phyloP scores from a whole-genome alignment of 352 stramenopile species.

The Pythium sukuiense region DNA sequence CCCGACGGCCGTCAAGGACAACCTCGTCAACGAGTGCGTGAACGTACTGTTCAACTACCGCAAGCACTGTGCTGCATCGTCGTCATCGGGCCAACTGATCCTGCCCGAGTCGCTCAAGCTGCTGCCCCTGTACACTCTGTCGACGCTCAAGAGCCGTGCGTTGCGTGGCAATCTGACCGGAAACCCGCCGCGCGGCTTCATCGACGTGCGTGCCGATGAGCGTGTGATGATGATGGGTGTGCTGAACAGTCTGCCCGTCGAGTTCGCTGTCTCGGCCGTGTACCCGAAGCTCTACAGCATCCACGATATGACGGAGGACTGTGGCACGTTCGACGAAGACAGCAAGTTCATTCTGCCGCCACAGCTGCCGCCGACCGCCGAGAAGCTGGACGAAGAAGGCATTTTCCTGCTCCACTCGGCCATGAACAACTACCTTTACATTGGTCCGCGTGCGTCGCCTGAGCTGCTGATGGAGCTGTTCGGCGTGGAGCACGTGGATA shows the following conservation, averaged over 20 bases:
- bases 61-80: constrained; percentile 89
- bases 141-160: constrained; percentile 86
- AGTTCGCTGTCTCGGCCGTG: constrained; percentile 83
- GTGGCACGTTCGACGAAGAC: constrained; percentile 72
- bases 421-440: constrained; percentile 89
- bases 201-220: constrained; percentile 84
- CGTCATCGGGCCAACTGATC: constrained; percentile 90
- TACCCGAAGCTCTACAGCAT: constrained; percentile 89
- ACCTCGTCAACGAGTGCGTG: constrained; percentile 84
- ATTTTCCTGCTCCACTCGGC: constrained; percentile 88
- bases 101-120: constrained; percentile 91
- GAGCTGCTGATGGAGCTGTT: constrained; percentile 85
- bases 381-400: constrained; percentile 84
- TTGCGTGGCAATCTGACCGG: constrained; percentile 81
- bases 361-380: constrained; percentile 76
- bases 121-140: constrained; percentile 87
- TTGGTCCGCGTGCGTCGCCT: constrained; percentile 65
- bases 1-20: constrained; percentile 71
- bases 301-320: constrained; percentile 82
- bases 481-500: constrained; percentile 78
- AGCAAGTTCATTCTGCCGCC: constrained; percentile 75
- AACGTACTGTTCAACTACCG: constrained; percentile 91
- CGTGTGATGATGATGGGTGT: constrained; percentile 86
- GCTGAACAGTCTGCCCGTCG: constrained; percentile 75
- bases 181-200: constrained; percentile 77